These are phyloP conservation scores for Trametes hirsuta DNA, from an alignment of 1,284 basidiomycete species.

Conservation along the genomic window DNA sequence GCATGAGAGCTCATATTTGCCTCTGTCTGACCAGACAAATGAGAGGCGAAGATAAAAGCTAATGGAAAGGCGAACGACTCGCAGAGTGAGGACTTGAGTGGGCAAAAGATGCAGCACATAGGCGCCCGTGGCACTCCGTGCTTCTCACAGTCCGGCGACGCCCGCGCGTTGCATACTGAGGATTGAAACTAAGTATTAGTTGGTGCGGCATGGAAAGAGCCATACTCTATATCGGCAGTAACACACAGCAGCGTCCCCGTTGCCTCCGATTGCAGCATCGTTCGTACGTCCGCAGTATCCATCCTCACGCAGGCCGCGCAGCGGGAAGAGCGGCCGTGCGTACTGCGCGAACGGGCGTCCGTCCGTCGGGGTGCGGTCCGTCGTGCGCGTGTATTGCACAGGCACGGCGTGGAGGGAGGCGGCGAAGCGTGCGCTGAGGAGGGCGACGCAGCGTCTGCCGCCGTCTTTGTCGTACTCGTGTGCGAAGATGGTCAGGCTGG, in stretches of 20 bases:
- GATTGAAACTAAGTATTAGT: no score
- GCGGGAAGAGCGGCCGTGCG: constrained; percentile 7
- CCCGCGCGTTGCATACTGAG: no score
- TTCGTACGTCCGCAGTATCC: no score
- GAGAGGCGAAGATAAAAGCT: no score
- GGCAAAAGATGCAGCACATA: no score
- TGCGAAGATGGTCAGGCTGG: constrained; percentile 1
- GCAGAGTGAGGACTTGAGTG: no score
- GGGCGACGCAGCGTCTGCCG: constrained; percentile 6
- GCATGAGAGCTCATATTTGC: constrained; percentile 31
- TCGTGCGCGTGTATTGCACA: constrained; percentile 8
- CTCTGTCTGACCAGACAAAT: no score
- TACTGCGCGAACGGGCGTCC: constrained; percentile 8
- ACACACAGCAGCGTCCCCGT: constrained; percentile 14
- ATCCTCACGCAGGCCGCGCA: background rate
- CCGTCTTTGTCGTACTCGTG: constrained; percentile 12
- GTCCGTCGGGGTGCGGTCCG: background rate
- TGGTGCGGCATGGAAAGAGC: no score
- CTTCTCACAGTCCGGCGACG: no score
- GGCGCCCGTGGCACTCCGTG: no score
- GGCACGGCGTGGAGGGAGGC: constrained; percentile 6
- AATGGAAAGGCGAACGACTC: no score
- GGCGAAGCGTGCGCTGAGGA: constrained; percentile 13
- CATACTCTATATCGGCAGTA: no score
- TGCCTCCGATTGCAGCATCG: background rate